Conservation (phyloP, 306 rosid species). For the Castanopsis chinensis region DNA sequence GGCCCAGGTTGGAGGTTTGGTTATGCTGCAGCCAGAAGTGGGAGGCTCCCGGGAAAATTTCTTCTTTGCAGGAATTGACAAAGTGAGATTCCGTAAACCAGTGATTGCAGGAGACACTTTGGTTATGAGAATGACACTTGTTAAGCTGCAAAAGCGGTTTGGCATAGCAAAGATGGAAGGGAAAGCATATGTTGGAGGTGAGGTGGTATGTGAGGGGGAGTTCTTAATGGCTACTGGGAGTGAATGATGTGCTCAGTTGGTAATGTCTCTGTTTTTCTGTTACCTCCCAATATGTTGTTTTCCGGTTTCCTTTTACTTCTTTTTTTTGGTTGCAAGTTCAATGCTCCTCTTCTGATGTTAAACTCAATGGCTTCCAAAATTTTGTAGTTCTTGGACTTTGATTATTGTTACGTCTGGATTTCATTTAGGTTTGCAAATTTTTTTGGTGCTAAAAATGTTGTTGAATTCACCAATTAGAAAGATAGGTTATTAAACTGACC, state of each 20-base stretch:
- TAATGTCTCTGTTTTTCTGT: neutral
- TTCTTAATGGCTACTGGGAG: slow-evolving; percentile 78
- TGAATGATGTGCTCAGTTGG: slow-evolving; percentile 13
- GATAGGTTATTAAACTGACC: neutral
- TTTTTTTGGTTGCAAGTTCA: neutral
- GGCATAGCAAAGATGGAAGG: slow-evolving; percentile 98
- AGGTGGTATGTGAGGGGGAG: slow-evolving; percentile 92
- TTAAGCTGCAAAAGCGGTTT: slow-evolving; percentile 79
- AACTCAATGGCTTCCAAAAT: neutral
- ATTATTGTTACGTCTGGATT: neutral
- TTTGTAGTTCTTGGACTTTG: neutral
- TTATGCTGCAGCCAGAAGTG: slow-evolving; percentile 92
- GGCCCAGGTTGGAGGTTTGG: slow-evolving; percentile 96
- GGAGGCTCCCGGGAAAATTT: slow-evolving; percentile 85
- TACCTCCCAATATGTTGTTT: neutral
- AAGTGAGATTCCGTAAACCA: slow-evolving; percentile 85
- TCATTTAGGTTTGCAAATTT: neutral
- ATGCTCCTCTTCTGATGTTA: neutral
- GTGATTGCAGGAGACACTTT: slow-evolving; percentile 93
- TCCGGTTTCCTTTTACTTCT: neutral
- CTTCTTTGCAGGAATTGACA: slow-evolving; percentile 95
- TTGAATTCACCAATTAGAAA: neutral
- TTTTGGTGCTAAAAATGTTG: neutral
- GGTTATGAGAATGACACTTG: slow-evolving; percentile 90
- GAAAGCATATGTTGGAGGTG: slow-evolving; percentile 92